Evolutionary conservation across 805 yeast species (phyloP), one percentile per base, ranked within the genome.

Genomic region (Huiozyma naganishii): DNA sequence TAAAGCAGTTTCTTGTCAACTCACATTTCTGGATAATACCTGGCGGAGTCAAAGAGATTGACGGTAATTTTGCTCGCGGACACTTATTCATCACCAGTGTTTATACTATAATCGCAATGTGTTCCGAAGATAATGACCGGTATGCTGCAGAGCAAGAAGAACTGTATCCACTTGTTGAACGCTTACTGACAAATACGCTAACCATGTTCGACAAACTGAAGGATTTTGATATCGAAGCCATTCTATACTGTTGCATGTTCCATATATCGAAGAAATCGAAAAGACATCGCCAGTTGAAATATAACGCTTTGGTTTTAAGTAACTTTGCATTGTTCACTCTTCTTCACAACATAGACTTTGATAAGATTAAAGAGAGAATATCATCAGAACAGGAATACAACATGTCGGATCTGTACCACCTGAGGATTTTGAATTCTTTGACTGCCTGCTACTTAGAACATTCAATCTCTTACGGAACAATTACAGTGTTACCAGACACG

Each of bases 11-110:
- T 47, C 54, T 76, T 33, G 69, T 67, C 12, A 71, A 70, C 37
- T 75, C 81, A 3, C 79, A 74, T 51, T 74, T 72, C 52, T 77
- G 80, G 79, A 74, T 77, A 38, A 71, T 76, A 5, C 81, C 81
- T 1, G 80, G 80, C 8, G 80, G 80, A 5, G 66, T 75, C n/a
- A 72, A 67, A 33, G 68, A 67, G 30, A 67, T 76, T 9, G 65
- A 70, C 36, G 55, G 68, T 34, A 60, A 61, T 8, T 77, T 72
- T 52, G 80, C 73, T 5, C 50, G 60, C 12, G 64, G 66, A 30
- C 80, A 76, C 55, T 73, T 79, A 4, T 75, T 76, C 47, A 75
- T 73, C 23, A 64, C 78, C 0, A 72, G 78, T 46, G 78, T 73
- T 1, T 74, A 71, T 58, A 74, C 72, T 3, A 60, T 74, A 23